Evolutionary conservation across 2,329 filamentous ascomycete species (phyloP).

Genomic region (Botrytis deweyae): DNA sequence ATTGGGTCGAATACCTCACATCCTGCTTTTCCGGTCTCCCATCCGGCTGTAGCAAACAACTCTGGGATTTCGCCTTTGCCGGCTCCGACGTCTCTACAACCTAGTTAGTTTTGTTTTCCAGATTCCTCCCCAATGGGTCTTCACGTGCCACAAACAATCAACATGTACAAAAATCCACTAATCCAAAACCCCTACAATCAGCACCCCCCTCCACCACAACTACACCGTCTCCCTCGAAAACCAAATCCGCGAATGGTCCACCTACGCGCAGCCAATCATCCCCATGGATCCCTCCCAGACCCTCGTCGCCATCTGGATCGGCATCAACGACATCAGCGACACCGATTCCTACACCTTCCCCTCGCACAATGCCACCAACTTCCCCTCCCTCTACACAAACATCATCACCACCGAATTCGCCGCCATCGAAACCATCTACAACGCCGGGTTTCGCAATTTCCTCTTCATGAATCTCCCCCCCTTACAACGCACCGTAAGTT

Average conservation of each 20-base stretch:
- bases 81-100: constrained; percentile 48
- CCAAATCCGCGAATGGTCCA: constrained; percentile 50
- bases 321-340: constrained; percentile 57
- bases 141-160: background rate
- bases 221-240: constrained; percentile 50
- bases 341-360: constrained; percentile 44
- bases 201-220: constrained; percentile 51
- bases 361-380: constrained; percentile 43
- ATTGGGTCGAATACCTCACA: constrained; percentile 56
- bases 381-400: constrained; percentile 46
- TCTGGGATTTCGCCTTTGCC: constrained; percentile 58
- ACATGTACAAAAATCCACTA: background rate
- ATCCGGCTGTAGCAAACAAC: constrained; percentile 46
- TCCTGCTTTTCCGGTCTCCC: constrained; percentile 50
- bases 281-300: constrained; percentile 41
- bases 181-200: constrained; percentile 22
- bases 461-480: constrained; percentile 54
- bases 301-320: constrained; percentile 54
- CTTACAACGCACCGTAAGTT: constrained; percentile 44
- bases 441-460: constrained; percentile 47
- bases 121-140: rapidly evolving
- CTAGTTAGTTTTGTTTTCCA: constrained; percentile 17
- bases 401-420: constrained; percentile 45
- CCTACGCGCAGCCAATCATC: constrained; percentile 41
- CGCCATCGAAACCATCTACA: constrained; percentile 44